Percentiles rank a stretch among this genome's conserved stretches.
Evolutionary conservation across 2,329 filamentous ascomycete species (phyloP).

Genomic region (Fusarium pseudograminearum): DNA sequence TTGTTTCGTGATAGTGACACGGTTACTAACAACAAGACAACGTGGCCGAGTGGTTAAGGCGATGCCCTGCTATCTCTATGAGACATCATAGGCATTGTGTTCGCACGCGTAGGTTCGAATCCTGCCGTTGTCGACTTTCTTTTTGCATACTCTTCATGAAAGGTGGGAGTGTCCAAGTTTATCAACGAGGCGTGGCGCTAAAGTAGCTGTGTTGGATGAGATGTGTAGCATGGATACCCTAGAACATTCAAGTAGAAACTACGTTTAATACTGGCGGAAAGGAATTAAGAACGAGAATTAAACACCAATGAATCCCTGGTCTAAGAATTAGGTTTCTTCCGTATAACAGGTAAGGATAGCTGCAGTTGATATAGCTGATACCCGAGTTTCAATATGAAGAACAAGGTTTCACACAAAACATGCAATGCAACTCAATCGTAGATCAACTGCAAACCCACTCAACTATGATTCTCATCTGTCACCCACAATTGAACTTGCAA

Average conservation of each 20-base stretch:
- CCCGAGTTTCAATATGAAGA: background rate
- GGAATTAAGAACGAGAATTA: background rate
- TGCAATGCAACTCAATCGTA: background rate
- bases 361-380: background rate
- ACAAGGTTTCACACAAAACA: background rate
- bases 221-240: background rate
- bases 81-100: constrained; percentile 21
- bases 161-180: too few species aligned
- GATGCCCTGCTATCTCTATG: constrained; percentile 29
- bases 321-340: background rate
- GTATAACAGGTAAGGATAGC: background rate
- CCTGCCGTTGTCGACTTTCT: constrained; percentile 13
- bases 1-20: background rate
- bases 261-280: too few species aligned
- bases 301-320: background rate
- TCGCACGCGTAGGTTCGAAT: constrained; percentile 32
- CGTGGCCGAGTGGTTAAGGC: constrained; percentile 28
- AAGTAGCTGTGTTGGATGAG: background rate
- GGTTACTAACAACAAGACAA: constrained; percentile 5
- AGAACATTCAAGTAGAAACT: too few species aligned
- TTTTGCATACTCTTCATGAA: background rate
- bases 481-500: background rate
- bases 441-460: background rate
- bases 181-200: background rate
- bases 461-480: background rate